Evolutionary conservation across 2,329 filamentous ascomycete species (phyloP), one percentile per base, ranked within the genome.

Genomic region (Tolypocladium cylindrosporum): DNA sequence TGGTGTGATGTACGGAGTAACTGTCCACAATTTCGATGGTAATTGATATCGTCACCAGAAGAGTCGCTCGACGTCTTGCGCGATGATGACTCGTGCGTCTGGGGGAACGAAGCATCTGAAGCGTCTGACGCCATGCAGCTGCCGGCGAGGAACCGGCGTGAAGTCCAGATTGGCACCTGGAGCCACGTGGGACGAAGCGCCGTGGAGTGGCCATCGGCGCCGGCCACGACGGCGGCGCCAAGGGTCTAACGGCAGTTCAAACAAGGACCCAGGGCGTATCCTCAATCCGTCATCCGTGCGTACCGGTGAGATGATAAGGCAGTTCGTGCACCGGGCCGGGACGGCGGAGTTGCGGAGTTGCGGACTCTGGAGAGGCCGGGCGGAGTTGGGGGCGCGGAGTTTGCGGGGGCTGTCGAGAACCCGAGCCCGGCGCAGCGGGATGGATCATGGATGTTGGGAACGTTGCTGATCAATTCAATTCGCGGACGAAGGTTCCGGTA

Each of bases 321-420:
- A 31, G 27, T 31, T 31, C 4, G 27, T 31, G 27, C 6, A 31
- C 27, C 4, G 27, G 27, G 27, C 27, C 27, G 48, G 48, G 16
- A 14, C 31, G 14, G 48, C 48, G 53, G 59, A 55, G 52, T 59
- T 55, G 59, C 59, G 59, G 59, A 61, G 53, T 55, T 58, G 57
- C 56, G 56, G 56, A 57, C 31, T 27, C 52, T 39, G 51, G 14
- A 5, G 27, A 9, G 27, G 21, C 43, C 6, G 40, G 48, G 27
- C 16, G 48, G 48, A 48, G 43, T 48, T 48, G 43, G 45, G 45
- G 24, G 45, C 27, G 45, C 45, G 45, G 45, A 52, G 31, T 52
- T 51, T 51, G 16, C 19, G 48, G 48, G 48, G 27, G 34, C 48
- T 10, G 48, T 2, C 3, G 31, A 34, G 48, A 51, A n/a, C 27